These are phyloP conservation scores for Gossypium thurberi DNA, from an alignment of 345 rosid species.

Conservation along the genomic window DNA sequence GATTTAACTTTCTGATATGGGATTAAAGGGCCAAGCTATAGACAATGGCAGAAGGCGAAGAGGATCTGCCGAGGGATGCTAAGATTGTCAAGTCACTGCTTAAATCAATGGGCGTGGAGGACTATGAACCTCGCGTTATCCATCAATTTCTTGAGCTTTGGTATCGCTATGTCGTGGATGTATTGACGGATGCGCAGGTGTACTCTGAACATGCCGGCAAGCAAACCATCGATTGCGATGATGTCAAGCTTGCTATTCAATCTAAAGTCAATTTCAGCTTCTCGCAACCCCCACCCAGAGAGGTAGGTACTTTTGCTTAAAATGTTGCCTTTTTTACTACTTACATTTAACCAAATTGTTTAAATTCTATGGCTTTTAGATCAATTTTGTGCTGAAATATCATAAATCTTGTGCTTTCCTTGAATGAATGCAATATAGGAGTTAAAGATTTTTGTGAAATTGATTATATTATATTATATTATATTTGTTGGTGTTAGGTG, in stretches of 20 bases:
- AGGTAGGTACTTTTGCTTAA: constrained; percentile 33
- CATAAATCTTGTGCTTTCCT: not conserved
- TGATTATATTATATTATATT: not conserved
- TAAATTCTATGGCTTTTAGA: not conserved
- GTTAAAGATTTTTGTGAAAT: not conserved
- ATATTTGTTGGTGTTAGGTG: constrained; percentile 32
- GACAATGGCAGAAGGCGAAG: constrained; percentile 54
- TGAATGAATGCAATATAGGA: not conserved
- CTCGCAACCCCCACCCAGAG: constrained; percentile 94
- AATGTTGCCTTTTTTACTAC: not conserved
- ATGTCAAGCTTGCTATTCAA: constrained; percentile 83
- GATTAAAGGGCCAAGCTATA: not conserved
- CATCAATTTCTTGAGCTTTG: constrained; percentile 87
- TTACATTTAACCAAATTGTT: not conserved
- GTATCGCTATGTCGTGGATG: constrained; percentile 84
- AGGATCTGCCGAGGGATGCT: constrained; percentile 79
- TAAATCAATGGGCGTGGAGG: constrained; percentile 89
- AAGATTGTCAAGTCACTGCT: constrained; percentile 72
- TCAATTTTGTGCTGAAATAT: not conserved
- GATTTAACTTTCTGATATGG: not conserved
- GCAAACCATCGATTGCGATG: constrained; percentile 70
- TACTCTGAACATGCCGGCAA: constrained; percentile 89
- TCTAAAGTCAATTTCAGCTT: constrained; percentile 87
- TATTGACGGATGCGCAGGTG: constrained; percentile 77
- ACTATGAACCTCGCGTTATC: constrained; percentile 80